A percentile compares a stretch with the other conserved stretches of the same genome.
phyloP scores from a whole-genome alignment of 2,329 filamentous ascomycete species.

The Talaromyces sp. region DNA sequence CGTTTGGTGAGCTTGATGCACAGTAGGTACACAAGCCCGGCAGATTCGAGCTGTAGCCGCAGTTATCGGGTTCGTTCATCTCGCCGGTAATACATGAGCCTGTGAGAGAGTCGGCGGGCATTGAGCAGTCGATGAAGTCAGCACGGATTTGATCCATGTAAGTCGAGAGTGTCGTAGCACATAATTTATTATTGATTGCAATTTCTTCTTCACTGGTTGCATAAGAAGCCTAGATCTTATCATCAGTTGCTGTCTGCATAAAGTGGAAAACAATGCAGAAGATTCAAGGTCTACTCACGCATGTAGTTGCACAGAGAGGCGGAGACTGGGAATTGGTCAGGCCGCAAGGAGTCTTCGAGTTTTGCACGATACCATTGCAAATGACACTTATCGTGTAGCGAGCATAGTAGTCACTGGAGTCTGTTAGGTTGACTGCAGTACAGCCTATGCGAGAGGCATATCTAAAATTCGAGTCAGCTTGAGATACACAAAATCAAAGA shows the following conservation, averaged over 20 bases:
- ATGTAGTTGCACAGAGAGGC: conserved; percentile 85
- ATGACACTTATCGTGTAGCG: conserved; percentile 88
- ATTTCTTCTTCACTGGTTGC: conserved; percentile 87
- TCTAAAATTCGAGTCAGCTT: conserved; percentile 52
- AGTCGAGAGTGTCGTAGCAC: conserved; percentile 62
- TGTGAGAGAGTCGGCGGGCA: conserved; percentile 75
- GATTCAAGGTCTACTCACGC: conserved; percentile 54
- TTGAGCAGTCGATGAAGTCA: conserved; percentile 85
- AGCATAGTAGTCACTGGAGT: conserved; percentile 81
- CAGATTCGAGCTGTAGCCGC: conserved; percentile 72
- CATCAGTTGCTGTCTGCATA: conserved; percentile 19
- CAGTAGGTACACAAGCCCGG: conserved; percentile 85
- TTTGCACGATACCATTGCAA: conserved; percentile 92
- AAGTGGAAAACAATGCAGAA: not conserved
- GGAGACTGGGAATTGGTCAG: conserved; percentile 62
- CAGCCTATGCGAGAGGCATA: conserved; percentile 82
- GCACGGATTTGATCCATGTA: conserved; percentile 77
- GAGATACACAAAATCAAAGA: no score
- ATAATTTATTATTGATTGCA: conserved; percentile 69
- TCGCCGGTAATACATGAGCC: conserved; percentile 71
- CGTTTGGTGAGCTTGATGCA: conserved; percentile 75
- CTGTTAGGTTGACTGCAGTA: conserved; percentile 68
- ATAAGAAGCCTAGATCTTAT: conserved; percentile 62
- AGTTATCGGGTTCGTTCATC: conserved; percentile 79
- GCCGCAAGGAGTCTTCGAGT: conserved; percentile 68